Evolutionary conservation across 805 yeast species (phyloP).

Genomic region (Starmerella potacharoeniae): DNA sequence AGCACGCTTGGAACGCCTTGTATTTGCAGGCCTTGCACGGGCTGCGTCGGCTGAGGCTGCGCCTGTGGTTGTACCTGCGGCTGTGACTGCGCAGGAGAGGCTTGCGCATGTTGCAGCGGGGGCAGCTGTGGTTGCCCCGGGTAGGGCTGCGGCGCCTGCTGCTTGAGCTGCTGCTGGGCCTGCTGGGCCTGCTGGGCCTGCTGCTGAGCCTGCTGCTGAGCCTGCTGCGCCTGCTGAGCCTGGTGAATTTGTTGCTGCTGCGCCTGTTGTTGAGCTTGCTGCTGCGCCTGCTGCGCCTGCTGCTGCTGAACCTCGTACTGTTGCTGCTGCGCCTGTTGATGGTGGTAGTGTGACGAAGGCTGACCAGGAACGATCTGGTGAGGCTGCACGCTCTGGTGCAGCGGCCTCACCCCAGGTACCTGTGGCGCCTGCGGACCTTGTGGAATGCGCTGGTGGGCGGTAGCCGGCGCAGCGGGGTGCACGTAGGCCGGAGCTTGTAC

Average conservation of each 20-base stretch:
- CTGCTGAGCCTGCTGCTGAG: neutral
- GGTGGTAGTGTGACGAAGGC: neutral
- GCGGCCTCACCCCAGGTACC: neutral
- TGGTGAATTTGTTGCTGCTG: conserved; percentile 1
- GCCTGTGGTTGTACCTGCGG: conserved; percentile 2
- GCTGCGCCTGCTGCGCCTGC: conserved; percentile 1
- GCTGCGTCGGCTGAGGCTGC: conserved; percentile 1
- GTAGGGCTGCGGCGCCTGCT: conserved; percentile 1
- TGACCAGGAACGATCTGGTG: neutral
- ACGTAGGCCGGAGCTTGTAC: neutral
- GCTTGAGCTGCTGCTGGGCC: conserved; percentile 9
- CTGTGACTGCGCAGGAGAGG: neutral
- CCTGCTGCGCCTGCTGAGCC: neutral
- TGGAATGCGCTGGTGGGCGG: neutral
- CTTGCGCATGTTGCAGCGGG: conserved; percentile 2
- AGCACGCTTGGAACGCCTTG: neutral
- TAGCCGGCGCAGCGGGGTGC: too few species aligned
- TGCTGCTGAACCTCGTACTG: conserved; percentile 12
- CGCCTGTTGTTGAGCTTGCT: conserved; percentile 3
- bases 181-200: neutral
- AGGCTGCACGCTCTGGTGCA: neutral
- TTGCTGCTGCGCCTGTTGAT: conserved; percentile 8
- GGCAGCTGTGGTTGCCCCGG: conserved; percentile 2
- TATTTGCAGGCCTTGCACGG: neutral
- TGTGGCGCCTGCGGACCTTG: neutral